Evolutionary conservation across 208 protist species (phyloP).

Genomic region (Lotmaria passim): DNA sequence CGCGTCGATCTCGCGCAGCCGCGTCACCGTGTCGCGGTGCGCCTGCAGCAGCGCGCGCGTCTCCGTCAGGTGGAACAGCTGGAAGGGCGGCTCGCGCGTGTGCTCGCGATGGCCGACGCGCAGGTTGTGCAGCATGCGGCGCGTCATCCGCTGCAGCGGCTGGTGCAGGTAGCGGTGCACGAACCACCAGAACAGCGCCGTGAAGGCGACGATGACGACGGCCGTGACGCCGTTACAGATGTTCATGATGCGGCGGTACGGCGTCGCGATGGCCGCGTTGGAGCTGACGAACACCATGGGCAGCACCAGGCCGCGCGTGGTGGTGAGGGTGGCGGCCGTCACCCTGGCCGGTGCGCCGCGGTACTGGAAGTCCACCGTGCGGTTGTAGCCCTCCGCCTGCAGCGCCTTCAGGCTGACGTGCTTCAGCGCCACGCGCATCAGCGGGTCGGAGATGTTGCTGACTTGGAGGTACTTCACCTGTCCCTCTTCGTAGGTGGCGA

Average conservation of each 20-base stretch:
- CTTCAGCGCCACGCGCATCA: slow-evolving; percentile 42
- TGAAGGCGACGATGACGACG: neutral
- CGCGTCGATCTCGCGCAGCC: slow-evolving; percentile 24
- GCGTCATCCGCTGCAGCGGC: slow-evolving; percentile 9
- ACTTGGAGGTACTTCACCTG: neutral
- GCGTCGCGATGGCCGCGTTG: neutral
- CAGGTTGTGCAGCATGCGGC: neutral
- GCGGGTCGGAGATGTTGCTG: slow-evolving; percentile 18
- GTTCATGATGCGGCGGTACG: neutral
- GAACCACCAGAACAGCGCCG: neutral
- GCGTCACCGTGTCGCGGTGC: slow-evolving; percentile 5
- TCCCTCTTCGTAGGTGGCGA: neutral
- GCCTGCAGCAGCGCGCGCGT: too few species aligned
- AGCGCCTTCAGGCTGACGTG: slow-evolving; percentile 30
- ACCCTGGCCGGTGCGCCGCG: slow-evolving; percentile 5
- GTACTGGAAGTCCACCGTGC: slow-evolving; percentile 14
- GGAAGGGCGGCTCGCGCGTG: neutral
- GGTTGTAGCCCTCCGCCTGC: neutral
- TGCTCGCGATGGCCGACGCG: neutral
- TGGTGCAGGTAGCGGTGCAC: neutral
- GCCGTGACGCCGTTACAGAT: slow-evolving; percentile 2
- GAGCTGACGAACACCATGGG: slow-evolving; percentile 13
- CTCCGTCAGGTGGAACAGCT: slow-evolving; percentile 7
- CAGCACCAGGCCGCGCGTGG: neutral
- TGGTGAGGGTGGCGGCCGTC: neutral